Conservation (phyloP, 768 basidiomycete genomes). For the Mycena belliarum region DNA sequence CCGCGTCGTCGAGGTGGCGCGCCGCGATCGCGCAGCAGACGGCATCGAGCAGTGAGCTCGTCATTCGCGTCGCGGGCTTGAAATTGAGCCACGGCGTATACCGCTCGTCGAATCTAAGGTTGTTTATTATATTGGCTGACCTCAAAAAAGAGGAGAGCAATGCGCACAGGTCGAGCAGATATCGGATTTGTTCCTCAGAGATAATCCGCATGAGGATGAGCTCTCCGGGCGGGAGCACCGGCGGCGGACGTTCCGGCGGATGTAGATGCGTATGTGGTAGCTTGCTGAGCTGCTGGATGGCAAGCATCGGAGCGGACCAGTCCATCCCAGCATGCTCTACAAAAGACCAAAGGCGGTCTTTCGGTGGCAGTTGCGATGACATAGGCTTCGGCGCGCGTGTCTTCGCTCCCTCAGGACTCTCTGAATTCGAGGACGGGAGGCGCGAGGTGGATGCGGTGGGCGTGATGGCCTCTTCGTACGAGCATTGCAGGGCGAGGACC, state of each 20-base stretch:
- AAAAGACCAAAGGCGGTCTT: conserved; percentile 40
- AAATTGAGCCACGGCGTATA: conserved; percentile 46
- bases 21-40: conserved; percentile 45
- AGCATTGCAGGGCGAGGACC: conserved; percentile 42
- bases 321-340: conserved; percentile 33
- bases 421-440: neutral
- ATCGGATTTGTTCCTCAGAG: conserved; percentile 32
- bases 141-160: conserved; percentile 30
- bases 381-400: neutral
- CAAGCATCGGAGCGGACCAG: conserved; percentile 43
- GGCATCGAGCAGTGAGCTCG: conserved; percentile 33
- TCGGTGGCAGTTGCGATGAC: conserved; percentile 27
- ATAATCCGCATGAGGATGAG: conserved; percentile 31
- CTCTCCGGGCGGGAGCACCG: conserved; percentile 27
- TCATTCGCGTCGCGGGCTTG: conserved; percentile 31
- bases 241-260: conserved; percentile 5
- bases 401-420: neutral
- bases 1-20: conserved; percentile 37
- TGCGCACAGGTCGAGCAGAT: conserved; percentile 35
- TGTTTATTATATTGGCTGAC: conserved; percentile 24
- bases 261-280: conserved; percentile 6
- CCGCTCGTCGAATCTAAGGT: conserved; percentile 41
- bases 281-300: conserved; percentile 33
- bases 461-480: conserved; percentile 33
- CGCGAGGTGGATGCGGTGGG: conserved; percentile 10